Conservation (phyloP, 768 basidiomycete species). For the Galerina marginata region DNA sequence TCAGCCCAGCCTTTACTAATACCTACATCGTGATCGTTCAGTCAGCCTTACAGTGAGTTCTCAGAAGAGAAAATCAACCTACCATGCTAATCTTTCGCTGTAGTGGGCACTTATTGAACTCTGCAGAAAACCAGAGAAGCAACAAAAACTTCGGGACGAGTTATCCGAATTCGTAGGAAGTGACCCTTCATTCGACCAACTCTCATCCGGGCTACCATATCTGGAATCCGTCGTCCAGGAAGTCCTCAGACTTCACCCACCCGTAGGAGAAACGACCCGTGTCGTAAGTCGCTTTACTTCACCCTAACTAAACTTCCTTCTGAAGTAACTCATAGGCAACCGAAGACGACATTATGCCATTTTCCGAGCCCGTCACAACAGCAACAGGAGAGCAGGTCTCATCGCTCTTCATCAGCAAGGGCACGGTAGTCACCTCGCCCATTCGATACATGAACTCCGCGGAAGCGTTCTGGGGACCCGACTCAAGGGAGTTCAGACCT, state of each 20-base stretch:
- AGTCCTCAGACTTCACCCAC: conserved; percentile 46
- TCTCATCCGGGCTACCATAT: conserved; percentile 55
- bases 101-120: conserved; percentile 69
- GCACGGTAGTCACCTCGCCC: conserved; percentile 47
- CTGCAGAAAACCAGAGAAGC: conserved; percentile 45
- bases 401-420: conserved; percentile 51
- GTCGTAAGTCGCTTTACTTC: conserved; percentile 33
- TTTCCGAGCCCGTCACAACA: conserved; percentile 54
- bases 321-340: conserved; percentile 38
- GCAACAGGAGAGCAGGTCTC: conserved; percentile 43
- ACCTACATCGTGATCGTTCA: not conserved
- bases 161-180: conserved; percentile 42
- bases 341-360: conserved; percentile 63
- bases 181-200: conserved; percentile 64
- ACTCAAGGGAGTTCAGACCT: conserved; percentile 63
- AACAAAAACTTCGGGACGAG: conserved; percentile 55
- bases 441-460: conserved; percentile 54
- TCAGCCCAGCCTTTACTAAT: too few relatives aligned
- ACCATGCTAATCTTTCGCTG: not conserved
- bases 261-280: conserved; percentile 38
- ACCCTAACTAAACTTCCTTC: not conserved
- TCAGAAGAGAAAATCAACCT: conserved; percentile 30
- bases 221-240: conserved; percentile 58
- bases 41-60: conserved; percentile 35
- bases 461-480: conserved; percentile 63